Conservation (phyloP, 495 filamentous ascomycete genomes). For the Patellaria atrata region DNA sequence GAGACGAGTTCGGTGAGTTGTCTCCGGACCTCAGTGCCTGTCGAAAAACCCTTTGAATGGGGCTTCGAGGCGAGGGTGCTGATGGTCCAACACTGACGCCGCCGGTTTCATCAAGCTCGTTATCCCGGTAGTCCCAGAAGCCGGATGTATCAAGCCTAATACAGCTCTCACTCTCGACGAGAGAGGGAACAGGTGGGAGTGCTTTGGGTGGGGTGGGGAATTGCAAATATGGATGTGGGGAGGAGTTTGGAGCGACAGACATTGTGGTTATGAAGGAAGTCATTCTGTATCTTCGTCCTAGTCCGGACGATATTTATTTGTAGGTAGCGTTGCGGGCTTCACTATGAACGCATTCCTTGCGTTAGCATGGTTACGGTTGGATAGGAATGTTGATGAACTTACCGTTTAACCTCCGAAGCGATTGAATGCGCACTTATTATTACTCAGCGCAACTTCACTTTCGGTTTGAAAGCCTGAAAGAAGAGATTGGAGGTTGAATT, state of each 20-base stretch:
- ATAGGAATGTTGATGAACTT: conserved; percentile 12
- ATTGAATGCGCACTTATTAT: too few species aligned
- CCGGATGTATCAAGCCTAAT: conserved; percentile 15
- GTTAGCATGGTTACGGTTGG: conserved; percentile 22
- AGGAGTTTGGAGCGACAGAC: conserved; percentile 41
- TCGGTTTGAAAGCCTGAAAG: too few species aligned
- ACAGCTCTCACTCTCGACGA: conserved; percentile 23
- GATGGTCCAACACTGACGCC: background rate
- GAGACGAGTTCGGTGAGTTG: too few species aligned
- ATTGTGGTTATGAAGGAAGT: conserved; percentile 58
- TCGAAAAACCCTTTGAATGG: too few species aligned
- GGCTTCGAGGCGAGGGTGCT: background rate
- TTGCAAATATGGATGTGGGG: conserved; percentile 22
- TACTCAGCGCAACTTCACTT: too few species aligned
- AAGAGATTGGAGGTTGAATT: too few species aligned
- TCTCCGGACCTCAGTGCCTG: too few species aligned
- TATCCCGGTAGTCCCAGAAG: conserved; percentile 1
- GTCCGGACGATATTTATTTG: conserved; percentile 6
- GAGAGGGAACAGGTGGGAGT: conserved; percentile 25
- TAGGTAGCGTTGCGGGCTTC: conserved; percentile 2
- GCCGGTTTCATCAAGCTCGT: conserved; percentile 1
- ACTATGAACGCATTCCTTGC: conserved; percentile 16
- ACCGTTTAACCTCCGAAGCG: too few species aligned
- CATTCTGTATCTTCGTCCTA: conserved; percentile 28
- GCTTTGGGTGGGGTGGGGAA: conserved; percentile 24